Evolutionary conservation across 2,329 filamentous ascomycete genomes (phyloP), one percentile per base, ranked within the genome.

Genomic region (Pseudogymnoascus verrucosus): DNA sequence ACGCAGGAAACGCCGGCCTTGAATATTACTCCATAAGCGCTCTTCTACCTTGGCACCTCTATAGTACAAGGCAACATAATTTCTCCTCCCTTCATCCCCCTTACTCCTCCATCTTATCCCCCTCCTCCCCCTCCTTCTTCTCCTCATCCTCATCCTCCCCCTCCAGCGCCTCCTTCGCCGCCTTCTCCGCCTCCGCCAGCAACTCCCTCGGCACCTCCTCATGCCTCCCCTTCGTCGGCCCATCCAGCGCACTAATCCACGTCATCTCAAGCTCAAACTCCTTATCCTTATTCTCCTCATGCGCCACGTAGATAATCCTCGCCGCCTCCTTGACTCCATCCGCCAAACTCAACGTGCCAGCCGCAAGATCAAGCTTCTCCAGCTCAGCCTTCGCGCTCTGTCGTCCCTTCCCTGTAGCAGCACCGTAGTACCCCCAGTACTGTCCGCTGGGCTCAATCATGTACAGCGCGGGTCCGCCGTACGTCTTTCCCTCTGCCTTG

Each of bases 201-300:
- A 99, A 78, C 69, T 92, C 89, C 81, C 91, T 93, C 64, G 95
- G 95, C 64, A 99, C 95, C 78, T 96, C 91, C 77, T 93, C 84
- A 75, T 99, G 95, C 71, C 88, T 86, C 67, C 95, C 95, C 80
- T 96, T 93, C 67, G 93, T 98, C 37, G 93, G 92, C 4, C 93
- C 93, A 68, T 90, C 85, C 59, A 87, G 78, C 62, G 84, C 85
- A 77, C 92, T 97, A 76, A 98, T 90, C 95, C 95, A 99, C 65
- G 91, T 96, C 92, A 99, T 96, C 81, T 99, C 95, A 65, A 99
- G 82, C 85, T 99, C 95, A 73, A 98, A 99, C 69, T 98, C 95
- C 83, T 99, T 99, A 79, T 98, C 95, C 81, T 98, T 98, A 83
- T 93, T 98, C 77, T 99, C 95, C 77, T 98, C 95, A 75, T 99